Evolutionary conservation across 345 rosid genomes (phyloP), one percentile per base, ranked within the genome.

Genomic region (Eucalyptus rudis): DNA sequence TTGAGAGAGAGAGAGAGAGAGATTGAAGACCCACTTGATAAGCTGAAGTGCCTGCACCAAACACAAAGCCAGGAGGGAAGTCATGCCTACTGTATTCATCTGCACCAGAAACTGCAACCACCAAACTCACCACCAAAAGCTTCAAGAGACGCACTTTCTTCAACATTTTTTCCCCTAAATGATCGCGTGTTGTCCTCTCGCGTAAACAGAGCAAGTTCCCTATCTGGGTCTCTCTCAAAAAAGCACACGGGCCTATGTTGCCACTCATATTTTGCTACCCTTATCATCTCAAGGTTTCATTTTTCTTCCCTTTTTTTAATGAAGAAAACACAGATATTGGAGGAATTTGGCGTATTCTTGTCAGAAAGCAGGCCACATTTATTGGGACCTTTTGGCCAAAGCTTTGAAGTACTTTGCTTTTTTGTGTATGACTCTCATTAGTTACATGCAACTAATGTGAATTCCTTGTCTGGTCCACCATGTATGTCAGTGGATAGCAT

Each of bases 21-120:
- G 13, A 68, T 11, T 8, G 20, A 36, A 88, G 49, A 66, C 86
- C 51, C 36, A 91, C 92, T 90, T 91, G 92, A 81, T 91, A 91
- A 89, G 92, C 91, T 14, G 92, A 91, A 64, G 90, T 89, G 36
- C 87, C 90, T 17, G 91, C 88, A 47, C 91, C 91, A 49, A 90
- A 90, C 59, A 90, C 90, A 51, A 90, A 91, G 59, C 83, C 89
- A 45, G 90, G 86, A 36, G 92, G 90, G 88, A 91, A 91, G 90
- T 91, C 92, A 9, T 64, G 45, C 87, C 91, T 89, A 68, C 80
- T 88, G 49, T 88, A 88, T 27, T 76, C 33, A n/a, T 88, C 87
- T 51, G 88, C 89, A 54, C 89, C 87, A 27, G 56, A 66, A 85
- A 71, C 88, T 62, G 79, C 89, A 16, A 31, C 76, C 59, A 52